Evolutionary conservation across 805 yeast species (phyloP), one percentile per base, ranked within the genome.

Genomic region (Maudiozyma saulgeensis): DNA sequence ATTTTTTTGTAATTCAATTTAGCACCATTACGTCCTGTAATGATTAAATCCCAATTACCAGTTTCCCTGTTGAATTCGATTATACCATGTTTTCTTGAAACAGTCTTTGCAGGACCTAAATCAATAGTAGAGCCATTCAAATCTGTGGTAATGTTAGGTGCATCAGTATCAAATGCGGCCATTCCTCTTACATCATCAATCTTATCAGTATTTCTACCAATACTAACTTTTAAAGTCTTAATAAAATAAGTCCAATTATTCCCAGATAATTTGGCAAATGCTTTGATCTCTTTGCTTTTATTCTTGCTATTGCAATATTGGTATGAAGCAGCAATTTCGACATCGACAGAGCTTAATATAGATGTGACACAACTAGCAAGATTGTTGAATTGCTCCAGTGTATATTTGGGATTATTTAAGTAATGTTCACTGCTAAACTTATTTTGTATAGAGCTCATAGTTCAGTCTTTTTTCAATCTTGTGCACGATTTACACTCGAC

Each of bases 221-320:
- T 85, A 1, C 82, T 70, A 2, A 91, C 78, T 21, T 75, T 76
- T 47, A 90, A 71, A 13, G 80, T 73, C 62, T 89, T 87, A 40
- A 93, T 96, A 60, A 87, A 91, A 64, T 76, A 93, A 1, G 98
- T 90, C 99, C 99, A 93, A 60, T 80, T 81, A 38, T 76, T 71
- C 40, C 99, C 99, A 0, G 97, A 90, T 46, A 93, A 82, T 66
- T 91, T 93, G 34, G 97, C 98, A 65, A 88, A 91, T 0, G 98
- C 98, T 69, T 88, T 95, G n/a, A 93, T 90, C 62, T 89, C 96
- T 4, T 74, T 61, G 38, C 72, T 74, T 39, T 71, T 15, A 46
- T 68, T 83, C 53, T 78, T 77, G 45, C 81, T 85, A 66, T 91
- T 91, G 49, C 90, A 79, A 62, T 78, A 86, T 31, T 70, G 76